Base-by-base conservation (phyloP, 2,329 filamentous ascomycete genomes). In the Cordyceps pruinosa region DNA sequence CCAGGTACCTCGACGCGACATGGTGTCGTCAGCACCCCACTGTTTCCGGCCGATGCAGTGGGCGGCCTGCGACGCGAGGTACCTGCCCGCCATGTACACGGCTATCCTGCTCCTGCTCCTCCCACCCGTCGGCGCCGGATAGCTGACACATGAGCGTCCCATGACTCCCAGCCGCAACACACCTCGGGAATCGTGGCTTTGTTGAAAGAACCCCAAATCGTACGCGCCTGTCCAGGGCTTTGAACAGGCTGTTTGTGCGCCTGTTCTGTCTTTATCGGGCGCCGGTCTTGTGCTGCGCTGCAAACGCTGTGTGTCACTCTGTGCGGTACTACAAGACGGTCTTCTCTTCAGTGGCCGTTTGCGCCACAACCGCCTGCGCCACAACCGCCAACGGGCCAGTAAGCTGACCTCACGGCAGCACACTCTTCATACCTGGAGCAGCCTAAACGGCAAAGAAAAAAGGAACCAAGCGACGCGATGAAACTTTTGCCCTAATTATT, bases 21-120 rank as follows among this genome's bases (percentile, higher is more conserved):
- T 58, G 48, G 49, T 58, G 56, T 58, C 56, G 56, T 58, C 56
- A 58, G 30, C 21, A 44, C 41, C 52, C 42, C 52, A 25, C 52
- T 55, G n/a, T 55, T 48, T 47, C 39, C 35, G 34, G 54, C 45
- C 32, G 41, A 52, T 58, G 56, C 41, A 57, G 55, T 52, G 55
- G 41, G n/a, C 32, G 6, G 9, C 6, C 17, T 17, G 19, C 30
- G 32, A 34, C 51, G 32, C 23, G 32, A 46, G 51, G 21, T 46
- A 55, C 51, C 21, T 55, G 30, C 4, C 2, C 2, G 21, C 1
- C 30, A 46, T 6, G 51, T 55, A 55, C 42, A n/a, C n/a, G n/a
- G n/a, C n/a, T 39, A 9, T 10, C 26, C 46, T 49, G 13, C 12
- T 51, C 30, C 8, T 9, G 12, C 17, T 32, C 6, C 26, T 26